Conservation (phyloP, 768 basidiomycete species). For the Nevesoporus exiguus region DNA sequence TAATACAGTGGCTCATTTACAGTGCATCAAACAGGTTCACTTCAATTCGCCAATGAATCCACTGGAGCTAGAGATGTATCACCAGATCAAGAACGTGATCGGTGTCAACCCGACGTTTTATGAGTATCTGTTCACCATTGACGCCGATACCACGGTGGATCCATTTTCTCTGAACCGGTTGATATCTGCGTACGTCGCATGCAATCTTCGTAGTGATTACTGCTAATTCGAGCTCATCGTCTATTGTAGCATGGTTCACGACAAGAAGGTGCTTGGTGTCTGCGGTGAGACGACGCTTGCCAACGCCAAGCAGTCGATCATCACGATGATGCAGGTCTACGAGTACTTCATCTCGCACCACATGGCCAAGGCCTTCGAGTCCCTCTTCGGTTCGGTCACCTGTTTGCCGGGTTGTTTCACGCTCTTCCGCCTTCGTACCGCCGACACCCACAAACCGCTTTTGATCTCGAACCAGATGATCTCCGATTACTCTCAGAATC, state of each 20-base stretch:
- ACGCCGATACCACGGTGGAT: conserved; percentile 93
- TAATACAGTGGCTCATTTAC: background rate
- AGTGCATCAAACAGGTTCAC: conserved; percentile 62
- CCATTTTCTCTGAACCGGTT: conserved; percentile 84
- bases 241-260: conserved; percentile 85
- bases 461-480: conserved; percentile 90
- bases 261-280: conserved; percentile 89
- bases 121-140: conserved; percentile 90
- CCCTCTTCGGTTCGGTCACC: conserved; percentile 94
- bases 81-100: conserved; percentile 99
- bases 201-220: background rate
- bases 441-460: conserved; percentile 93
- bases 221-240: background rate
- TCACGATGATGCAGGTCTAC: conserved; percentile 99
- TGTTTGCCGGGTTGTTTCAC: conserved; percentile 99
- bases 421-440: conserved; percentile 89
- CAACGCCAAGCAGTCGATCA: conserved; percentile 91
- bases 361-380: conserved; percentile 97
- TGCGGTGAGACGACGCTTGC: conserved; percentile 94
- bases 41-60: conserved; percentile 97
- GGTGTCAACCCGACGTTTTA: conserved; percentile 99
- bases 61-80: conserved; percentile 95
- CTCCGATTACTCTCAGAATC: conserved; percentile 91
- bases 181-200: conserved; percentile 77
- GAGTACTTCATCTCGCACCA: conserved; percentile 99